Percentiles rank a stretch among this genome's conserved stretches.
phyloP scores from a whole-genome alignment of 805 yeast genomes.

The Candida ipomoeae region DNA sequence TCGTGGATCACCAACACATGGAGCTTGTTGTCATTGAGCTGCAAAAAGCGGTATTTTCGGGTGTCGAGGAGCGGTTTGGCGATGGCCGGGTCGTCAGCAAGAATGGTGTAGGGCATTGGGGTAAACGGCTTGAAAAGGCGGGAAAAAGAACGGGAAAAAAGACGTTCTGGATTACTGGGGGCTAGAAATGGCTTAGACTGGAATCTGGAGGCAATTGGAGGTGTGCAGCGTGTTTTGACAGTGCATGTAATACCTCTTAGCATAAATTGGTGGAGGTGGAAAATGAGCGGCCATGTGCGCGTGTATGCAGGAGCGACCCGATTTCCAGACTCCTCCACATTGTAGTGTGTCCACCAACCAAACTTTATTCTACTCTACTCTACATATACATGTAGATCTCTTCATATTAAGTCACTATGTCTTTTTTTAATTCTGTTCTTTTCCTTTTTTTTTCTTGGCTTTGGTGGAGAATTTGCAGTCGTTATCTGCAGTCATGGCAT shows the following conservation, averaged over 20 bases:
- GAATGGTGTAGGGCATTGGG: slow-evolving; percentile 10
- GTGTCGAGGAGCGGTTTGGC: slow-evolving; percentile 62
- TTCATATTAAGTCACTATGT: no score
- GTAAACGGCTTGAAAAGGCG: background rate
- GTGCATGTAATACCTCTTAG: slow-evolving; percentile 2
- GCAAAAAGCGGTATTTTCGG: slow-evolving; percentile 64
- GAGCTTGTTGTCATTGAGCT: slow-evolving; percentile 50
- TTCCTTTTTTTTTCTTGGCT: no score
- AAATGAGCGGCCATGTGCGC: background rate
- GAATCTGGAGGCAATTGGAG: background rate
- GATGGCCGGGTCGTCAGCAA: slow-evolving; percentile 29
- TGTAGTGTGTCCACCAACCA: no score
- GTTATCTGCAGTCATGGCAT: no score
- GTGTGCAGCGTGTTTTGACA: background rate
- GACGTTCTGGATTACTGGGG: background rate
- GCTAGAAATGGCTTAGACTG: no score
- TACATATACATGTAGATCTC: no score
- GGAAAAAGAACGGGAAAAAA: background rate
- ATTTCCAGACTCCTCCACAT: no score
- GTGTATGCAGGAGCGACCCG: background rate
- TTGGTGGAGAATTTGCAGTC: no score
- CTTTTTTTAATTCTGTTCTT: no score
- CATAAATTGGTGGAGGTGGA: background rate
- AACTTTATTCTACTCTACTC: no score
- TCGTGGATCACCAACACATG: slow-evolving; percentile 64